These are phyloP conservation scores for Trapa incisa DNA, from an alignment of 345 rosid genomes.

Conservation along the genomic window DNA sequence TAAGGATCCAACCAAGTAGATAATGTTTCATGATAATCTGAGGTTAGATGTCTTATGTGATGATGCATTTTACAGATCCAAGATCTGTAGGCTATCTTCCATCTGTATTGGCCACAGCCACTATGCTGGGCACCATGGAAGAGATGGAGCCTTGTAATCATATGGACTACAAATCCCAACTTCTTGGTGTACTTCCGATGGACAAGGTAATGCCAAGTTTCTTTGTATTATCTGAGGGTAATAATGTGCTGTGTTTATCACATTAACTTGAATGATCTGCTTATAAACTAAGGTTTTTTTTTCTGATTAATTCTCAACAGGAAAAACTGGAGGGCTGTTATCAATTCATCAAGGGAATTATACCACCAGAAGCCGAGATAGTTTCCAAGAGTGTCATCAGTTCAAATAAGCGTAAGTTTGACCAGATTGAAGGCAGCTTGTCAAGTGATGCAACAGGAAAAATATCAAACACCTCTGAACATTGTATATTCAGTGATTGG, in stretches of 20 bases:
- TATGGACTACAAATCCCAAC: conserved; percentile 38
- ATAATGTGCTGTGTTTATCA: too few relatives aligned
- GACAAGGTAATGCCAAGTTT: conserved; percentile 28
- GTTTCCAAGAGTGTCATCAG: not conserved
- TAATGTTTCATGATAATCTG: too few relatives aligned
- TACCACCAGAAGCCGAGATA: conserved; percentile 8
- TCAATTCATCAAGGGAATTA: conserved; percentile 30
- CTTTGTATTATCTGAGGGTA: too few relatives aligned
- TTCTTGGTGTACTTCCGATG: conserved; percentile 40
- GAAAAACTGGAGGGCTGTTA: conserved; percentile 44
- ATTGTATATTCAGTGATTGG: not conserved
- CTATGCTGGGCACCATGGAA: conserved; percentile 61
- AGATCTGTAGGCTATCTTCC: conserved; percentile 58
- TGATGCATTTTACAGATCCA: conserved; percentile 27
- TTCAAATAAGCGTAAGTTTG: conserved; percentile 41
- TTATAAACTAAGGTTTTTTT: too few relatives aligned
- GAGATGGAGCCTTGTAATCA: conserved; percentile 40
- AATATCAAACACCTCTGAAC: conserved; percentile 18
- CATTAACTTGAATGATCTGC: too few relatives aligned
- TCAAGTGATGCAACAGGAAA: conserved; percentile 57
- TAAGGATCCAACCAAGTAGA: not conserved
- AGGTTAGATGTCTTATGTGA: too few relatives aligned
- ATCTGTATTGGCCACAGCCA: conserved; percentile 70
- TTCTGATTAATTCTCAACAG: conserved; percentile 22
- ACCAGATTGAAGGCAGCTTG: conserved; percentile 18